Evolutionary conservation across 73 alveolate species (phyloP).

Genomic region (Paramecium sonneborni): DNA sequence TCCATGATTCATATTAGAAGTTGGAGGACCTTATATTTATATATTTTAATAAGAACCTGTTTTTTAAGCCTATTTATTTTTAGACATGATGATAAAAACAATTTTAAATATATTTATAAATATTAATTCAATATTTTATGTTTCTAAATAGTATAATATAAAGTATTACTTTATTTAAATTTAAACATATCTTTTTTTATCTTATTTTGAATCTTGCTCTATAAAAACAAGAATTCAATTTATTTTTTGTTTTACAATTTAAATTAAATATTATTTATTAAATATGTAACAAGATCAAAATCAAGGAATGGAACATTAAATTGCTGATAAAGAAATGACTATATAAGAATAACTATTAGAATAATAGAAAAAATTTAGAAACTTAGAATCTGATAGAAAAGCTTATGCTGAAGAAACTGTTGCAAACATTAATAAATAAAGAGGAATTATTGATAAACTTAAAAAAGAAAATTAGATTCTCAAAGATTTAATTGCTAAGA

Average conservation of each 20-base stretch:
- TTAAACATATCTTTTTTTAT: too few relatives aligned
- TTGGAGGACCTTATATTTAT: background rate
- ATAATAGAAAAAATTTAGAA: background rate
- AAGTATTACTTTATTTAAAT: too few relatives aligned
- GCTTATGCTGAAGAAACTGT: slow-evolving; percentile 81
- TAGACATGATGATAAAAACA: too few relatives aligned
- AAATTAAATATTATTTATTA: too few relatives aligned
- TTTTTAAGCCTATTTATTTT: background rate
- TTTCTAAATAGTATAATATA: too few relatives aligned
- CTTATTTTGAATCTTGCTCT: too few relatives aligned
- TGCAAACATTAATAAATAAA: slow-evolving; percentile 78
- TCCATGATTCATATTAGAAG: background rate
- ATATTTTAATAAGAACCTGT: background rate
- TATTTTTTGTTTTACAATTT: too few relatives aligned
- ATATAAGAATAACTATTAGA: background rate
- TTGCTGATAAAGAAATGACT: background rate
- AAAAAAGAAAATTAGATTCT: slow-evolving; percentile 74
- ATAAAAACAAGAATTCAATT: too few relatives aligned
- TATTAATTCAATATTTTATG: too few relatives aligned
- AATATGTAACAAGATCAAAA: background rate
- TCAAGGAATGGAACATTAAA: background rate
- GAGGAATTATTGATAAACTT: slow-evolving; percentile 78
- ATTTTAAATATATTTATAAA: too few relatives aligned
- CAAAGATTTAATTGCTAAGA: slow-evolving; percentile 68
- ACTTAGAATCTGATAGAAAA: slow-evolving; percentile 79